These are phyloP conservation scores for Populus davidiana DNA, from an alignment of 345 rosid species.

Conservation along the genomic window DNA sequence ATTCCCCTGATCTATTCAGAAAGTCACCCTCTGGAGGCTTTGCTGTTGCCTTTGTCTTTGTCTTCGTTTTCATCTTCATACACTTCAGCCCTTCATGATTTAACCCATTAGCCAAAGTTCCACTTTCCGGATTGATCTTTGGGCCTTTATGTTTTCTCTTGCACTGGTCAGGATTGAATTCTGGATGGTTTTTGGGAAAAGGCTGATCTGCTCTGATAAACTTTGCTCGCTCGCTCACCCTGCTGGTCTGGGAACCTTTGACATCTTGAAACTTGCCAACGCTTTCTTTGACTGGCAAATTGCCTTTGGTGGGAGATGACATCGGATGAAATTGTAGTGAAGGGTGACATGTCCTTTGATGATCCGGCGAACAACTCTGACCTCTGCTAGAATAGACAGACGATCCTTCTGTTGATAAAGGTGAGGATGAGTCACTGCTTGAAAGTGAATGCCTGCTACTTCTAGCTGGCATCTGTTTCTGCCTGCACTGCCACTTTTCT, in stretches of 20 bases:
- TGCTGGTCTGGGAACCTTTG: conserved; percentile 10
- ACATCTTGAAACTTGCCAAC: conserved; percentile 27
- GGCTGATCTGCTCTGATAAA: conserved; percentile 24
- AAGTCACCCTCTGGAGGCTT: conserved; percentile 30
- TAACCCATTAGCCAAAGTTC: conserved; percentile 25
- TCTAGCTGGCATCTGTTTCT: conserved; percentile 38
- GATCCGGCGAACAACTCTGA: conserved; percentile 40
- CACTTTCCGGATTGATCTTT: conserved; percentile 16
- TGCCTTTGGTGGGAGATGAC: conserved; percentile 41
- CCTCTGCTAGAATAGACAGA: conserved; percentile 48
- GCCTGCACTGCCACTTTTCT: conserved; percentile 74
- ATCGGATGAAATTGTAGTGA: conserved; percentile 41
- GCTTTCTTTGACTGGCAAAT: conserved; percentile 29
- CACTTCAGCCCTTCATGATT: conserved; percentile 31
- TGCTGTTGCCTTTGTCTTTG: conserved; percentile 16
- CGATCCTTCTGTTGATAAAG: conserved; percentile 43
- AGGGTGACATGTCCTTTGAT: conserved; percentile 35
- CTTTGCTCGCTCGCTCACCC: conserved; percentile 16
- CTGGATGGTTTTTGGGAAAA: conserved; percentile 19
- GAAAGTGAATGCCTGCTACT: conserved; percentile 45
- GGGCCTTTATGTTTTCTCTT: conserved; percentile 32
- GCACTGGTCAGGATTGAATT: conserved; percentile 26
- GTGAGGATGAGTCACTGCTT: conserved; percentile 41
- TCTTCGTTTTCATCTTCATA: conserved; percentile 13
- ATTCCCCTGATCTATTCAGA: conserved; percentile 31